Base-by-base conservation (phyloP, 2,329 filamentous ascomycete genomes). In the Penicillium digitatum region DNA sequence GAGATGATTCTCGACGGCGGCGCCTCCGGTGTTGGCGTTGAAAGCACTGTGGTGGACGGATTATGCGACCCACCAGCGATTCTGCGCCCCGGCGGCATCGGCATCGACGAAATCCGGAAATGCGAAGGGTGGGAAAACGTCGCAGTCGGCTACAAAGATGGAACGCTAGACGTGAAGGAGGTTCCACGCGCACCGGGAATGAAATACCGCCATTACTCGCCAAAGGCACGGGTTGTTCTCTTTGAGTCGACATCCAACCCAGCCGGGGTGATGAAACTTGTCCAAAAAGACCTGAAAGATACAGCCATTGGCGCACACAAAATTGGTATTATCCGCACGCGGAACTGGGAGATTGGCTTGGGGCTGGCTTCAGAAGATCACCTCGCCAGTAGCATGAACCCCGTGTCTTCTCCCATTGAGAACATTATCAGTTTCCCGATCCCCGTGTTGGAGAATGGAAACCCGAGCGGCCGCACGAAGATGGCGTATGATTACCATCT, bases 191-290 rank as follows among this genome's bases (percentile, higher is more conserved):
- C 94, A 0, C 94, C 94, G 0, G 94, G 94, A 1, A 99, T 99
- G 94, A 99, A 99, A 75, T 99, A 99, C 72, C 90, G 94, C 69
- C 94, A 99, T 71, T 99, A 99, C 69, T 95, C 92, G 40, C 94
- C 94, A 1, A 89, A 87, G 71, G 95, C 94, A 1, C 85, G 81
- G 43, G 92, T 99, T 2, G 78, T 95, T 14, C 78, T 97, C 1
- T 95, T 91, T 69, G 90, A 96, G 70, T 74, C 82, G 29, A 78
- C 76, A 1, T 69, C 70, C 58, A 61, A 61, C 40, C 52, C 60
- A 20, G 42, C 58, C 3, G 65, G 62, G 9, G 67, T 74, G 18
- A 55, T 64, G 27, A 59, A 63, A 9, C 72, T 71, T 22, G 66
- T 77, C 7, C 62, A 62, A 24, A 61, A 65, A 20, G 71, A 76